Evolutionary conservation across 75 land plant genomes (phyloP).

Genomic region (Azolla pinnata): DNA sequence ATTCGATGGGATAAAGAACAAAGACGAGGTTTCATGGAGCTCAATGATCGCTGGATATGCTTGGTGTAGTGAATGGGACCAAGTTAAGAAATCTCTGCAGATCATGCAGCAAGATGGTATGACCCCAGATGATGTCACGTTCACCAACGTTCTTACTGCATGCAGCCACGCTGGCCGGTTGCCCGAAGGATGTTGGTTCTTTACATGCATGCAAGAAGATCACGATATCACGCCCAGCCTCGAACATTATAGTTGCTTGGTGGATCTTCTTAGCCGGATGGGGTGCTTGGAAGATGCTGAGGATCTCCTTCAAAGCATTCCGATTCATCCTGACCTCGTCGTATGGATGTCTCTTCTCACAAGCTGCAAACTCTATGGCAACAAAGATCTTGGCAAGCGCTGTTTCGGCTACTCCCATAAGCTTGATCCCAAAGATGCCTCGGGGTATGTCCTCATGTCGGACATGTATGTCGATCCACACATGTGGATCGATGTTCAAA

Average conservation of each 20-base stretch:
- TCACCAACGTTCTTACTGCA: constrained; percentile 41
- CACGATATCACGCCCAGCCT: constrained; percentile 29
- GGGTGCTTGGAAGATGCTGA: constrained; percentile 52
- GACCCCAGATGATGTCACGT: constrained; percentile 24
- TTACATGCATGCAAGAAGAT: constrained; percentile 31
- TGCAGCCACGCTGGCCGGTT: constrained; percentile 59
- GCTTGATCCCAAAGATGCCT: constrained; percentile 45
- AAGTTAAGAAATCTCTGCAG: constrained; percentile 14
- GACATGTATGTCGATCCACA: constrained; percentile 1
- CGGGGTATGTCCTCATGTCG: constrained; percentile 32
- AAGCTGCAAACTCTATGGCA: constrained; percentile 28
- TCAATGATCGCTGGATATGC: constrained; percentile 24
- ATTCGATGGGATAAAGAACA: constrained; percentile 23
- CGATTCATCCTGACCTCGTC: constrained; percentile 6
- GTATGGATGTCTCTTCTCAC: constrained; percentile 41
- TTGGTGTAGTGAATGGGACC: constrained; percentile 8
- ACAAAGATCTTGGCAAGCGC: constrained; percentile 14
- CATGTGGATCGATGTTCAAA: background rate
- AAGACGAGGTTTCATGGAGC: constrained; percentile 39
- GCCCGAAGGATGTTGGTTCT: constrained; percentile 27
- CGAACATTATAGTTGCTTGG: constrained; percentile 67
- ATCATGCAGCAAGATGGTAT: constrained; percentile 26
- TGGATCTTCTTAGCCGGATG: constrained; percentile 57
- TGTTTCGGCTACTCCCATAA: constrained; percentile 7
- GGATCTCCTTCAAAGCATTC: constrained; percentile 25